phyloP scores from a whole-genome alignment of 768 basidiomycete species.

The Tulasnella sp. region DNA sequence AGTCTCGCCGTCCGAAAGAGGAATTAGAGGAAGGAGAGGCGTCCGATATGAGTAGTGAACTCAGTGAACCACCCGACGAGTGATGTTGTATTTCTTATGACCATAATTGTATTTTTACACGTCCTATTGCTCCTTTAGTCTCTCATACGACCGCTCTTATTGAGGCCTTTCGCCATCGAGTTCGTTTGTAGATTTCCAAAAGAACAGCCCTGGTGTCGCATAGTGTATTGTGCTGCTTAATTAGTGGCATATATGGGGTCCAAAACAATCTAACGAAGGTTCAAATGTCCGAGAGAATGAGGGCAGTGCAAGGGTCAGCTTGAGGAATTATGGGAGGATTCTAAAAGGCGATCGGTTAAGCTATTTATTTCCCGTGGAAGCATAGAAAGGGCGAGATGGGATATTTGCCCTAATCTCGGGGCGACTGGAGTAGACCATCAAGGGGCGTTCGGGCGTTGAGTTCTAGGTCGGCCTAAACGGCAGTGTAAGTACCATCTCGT shows the following conservation, averaged over 20 bases:
- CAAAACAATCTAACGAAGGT: background rate
- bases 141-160: background rate
- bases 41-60: conserved; percentile 12
- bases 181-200: background rate
- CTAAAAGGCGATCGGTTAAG: background rate
- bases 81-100: background rate
- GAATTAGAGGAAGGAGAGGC: conserved; percentile 85
- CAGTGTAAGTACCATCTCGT: background rate
- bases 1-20: conserved; percentile 36
- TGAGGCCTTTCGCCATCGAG: background rate
- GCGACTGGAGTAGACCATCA: background rate
- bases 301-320: background rate
- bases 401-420: background rate
- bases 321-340: background rate
- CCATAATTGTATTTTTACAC: background rate
- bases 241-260: background rate
- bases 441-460: background rate
- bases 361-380: background rate
- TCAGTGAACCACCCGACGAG: conserved; percentile 13
- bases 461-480: background rate
- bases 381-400: background rate
- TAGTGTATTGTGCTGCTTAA: background rate
- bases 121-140: background rate
- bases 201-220: background rate
- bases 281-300: too few relatives aligned